phyloP scores from a whole-genome alignment of 345 rosid species.

The Iberis pinnata region DNA sequence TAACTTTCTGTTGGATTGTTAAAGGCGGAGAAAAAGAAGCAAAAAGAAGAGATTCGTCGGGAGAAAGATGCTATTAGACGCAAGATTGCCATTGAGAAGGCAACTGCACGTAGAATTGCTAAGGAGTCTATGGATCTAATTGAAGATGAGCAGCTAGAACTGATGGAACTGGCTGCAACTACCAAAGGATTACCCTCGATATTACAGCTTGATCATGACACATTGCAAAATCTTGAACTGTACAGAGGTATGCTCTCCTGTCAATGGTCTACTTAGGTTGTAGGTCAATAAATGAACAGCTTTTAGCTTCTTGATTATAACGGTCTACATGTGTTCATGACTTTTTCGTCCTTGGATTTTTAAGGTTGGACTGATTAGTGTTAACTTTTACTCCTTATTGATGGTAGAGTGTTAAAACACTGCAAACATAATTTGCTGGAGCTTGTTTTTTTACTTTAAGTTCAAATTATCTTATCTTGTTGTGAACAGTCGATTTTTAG shows the following conservation, averaged over 20 bases:
- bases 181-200: constrained; percentile 71
- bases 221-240: constrained; percentile 70
- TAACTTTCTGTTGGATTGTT: constrained; percentile 20
- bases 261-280: constrained; percentile 5
- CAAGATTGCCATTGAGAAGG: constrained; percentile 88
- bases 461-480: background rate
- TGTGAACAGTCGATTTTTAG: background rate
- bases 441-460: background rate
- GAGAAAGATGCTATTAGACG: constrained; percentile 85
- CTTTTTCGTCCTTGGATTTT: background rate
- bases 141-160: constrained; percentile 97
- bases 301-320: background rate
- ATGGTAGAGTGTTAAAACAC: constrained; percentile 14
- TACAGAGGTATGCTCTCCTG: constrained; percentile 62
- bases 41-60: constrained; percentile 78
- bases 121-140: constrained; percentile 97
- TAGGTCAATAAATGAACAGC: background rate
- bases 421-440: background rate
- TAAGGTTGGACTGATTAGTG: background rate
- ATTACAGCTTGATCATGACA: constrained; percentile 70
- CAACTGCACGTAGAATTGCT: constrained; percentile 94
- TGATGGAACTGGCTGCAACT: constrained; percentile 93
- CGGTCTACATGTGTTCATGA: too few species aligned
- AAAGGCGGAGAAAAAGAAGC: constrained; percentile 84
- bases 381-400: background rate